A percentile compares a stretch with the other conserved stretches of the same genome.
Evolutionary conservation across 495 filamentous ascomycete species (phyloP).

Genomic region (Peziza echinospora): DNA sequence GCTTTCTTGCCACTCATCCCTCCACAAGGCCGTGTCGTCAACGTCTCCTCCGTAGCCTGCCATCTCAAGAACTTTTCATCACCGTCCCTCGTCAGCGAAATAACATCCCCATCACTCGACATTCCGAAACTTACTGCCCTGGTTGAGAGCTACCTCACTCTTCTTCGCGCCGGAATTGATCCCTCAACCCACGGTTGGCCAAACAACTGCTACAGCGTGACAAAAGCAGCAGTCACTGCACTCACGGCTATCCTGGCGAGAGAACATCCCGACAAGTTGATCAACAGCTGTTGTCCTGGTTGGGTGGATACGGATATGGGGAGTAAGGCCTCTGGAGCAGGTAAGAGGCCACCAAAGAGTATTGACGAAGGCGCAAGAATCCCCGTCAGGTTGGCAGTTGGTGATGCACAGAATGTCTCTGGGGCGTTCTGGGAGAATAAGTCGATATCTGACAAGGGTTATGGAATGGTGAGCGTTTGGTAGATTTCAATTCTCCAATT

Average conservation of each 20-base stretch:
- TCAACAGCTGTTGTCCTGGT: slow-evolving; percentile 8
- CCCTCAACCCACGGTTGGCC: too few species aligned
- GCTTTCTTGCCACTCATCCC: too few species aligned
- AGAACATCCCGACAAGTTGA: slow-evolving; percentile 2
- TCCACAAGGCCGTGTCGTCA: too few species aligned
- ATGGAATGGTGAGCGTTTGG: slow-evolving; percentile 2
- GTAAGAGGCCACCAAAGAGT: slow-evolving; percentile 2
- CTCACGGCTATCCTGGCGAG: slow-evolving; percentile 4
- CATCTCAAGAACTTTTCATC: too few species aligned
- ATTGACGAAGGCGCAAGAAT: slow-evolving; percentile 9
- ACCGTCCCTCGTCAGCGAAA: too few species aligned
- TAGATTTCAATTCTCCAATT: background rate
- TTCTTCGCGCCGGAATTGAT: too few species aligned
- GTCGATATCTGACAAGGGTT: background rate
- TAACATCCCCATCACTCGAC: too few species aligned
- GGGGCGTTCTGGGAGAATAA: slow-evolving; percentile 6
- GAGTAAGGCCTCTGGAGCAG: background rate
- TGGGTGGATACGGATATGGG: slow-evolving; percentile 7
- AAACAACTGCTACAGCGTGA: too few species aligned
- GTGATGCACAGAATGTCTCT: slow-evolving; percentile 2
- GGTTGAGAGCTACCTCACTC: too few species aligned
- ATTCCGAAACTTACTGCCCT: too few species aligned
- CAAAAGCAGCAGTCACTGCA: too few species aligned
- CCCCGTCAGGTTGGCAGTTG: slow-evolving; percentile 3
- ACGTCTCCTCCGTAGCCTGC: too few species aligned